phyloP scores from a whole-genome alignment of 768 basidiomycete genomes.

The Rhizopogon vinicolor region DNA sequence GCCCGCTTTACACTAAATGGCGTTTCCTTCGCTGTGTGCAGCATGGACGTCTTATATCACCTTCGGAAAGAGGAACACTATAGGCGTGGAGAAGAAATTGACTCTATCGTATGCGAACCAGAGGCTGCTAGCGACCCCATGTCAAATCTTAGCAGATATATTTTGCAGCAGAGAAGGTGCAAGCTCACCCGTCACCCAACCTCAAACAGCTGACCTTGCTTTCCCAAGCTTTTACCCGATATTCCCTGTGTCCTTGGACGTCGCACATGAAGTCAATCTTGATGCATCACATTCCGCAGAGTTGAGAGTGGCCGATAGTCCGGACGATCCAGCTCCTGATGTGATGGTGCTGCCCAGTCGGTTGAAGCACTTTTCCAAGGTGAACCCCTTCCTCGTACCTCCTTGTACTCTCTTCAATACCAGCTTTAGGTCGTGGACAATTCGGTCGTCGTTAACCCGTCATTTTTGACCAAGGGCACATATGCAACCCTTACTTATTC shows the following conservation, averaged over 20 bases:
- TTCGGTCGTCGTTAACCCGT: slow-evolving; percentile 83
- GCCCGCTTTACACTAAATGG: slow-evolving; percentile 82
- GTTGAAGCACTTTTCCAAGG: slow-evolving; percentile 89
- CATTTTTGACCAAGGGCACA: slow-evolving; percentile 59
- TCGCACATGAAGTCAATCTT: slow-evolving; percentile 80
- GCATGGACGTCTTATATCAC: slow-evolving; percentile 87
- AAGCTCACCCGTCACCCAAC: slow-evolving; percentile 5
- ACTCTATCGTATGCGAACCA: slow-evolving; percentile 38
- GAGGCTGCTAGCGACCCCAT: slow-evolving; percentile 64
- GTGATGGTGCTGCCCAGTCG: slow-evolving; percentile 85
- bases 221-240: slow-evolving; percentile 83
- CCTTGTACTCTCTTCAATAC: not conserved
- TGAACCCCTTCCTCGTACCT: slow-evolving; percentile 23
- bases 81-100: slow-evolving; percentile 60
- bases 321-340: slow-evolving; percentile 60
- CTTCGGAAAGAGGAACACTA: slow-evolving; percentile 79
- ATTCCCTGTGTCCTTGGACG: slow-evolving; percentile 78
- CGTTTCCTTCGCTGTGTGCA: slow-evolving; percentile 72
- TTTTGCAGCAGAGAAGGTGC: slow-evolving; percentile 86
- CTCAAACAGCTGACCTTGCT: not conserved
- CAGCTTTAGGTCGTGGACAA: slow-evolving; percentile 63
- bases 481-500: slow-evolving; percentile 43
- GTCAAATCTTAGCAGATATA: slow-evolving; percentile 70
- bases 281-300: slow-evolving; percentile 76
- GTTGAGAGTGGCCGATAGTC: slow-evolving; percentile 30